Conservation (phyloP, 2,329 filamentous ascomycete genomes). For the Gnomoniopsis smithogilvyi region DNA sequence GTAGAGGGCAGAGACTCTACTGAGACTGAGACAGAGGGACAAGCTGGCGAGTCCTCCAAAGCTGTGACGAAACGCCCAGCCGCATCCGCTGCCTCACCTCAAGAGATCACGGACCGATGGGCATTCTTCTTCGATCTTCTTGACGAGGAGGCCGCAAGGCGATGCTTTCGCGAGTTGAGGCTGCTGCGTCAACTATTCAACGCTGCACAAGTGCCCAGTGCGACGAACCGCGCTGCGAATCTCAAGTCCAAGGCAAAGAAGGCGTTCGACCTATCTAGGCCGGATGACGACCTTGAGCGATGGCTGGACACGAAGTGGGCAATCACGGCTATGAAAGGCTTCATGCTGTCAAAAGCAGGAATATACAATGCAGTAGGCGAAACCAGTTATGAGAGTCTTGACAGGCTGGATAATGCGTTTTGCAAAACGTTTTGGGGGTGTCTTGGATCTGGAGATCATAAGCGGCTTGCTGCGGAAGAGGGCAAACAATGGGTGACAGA, state of each 20-base stretch:
- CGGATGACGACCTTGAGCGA: constrained; percentile 7
- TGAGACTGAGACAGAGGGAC: neutral
- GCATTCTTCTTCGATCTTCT: constrained; percentile 13
- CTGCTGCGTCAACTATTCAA: constrained; percentile 11
- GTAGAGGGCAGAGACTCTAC: neutral
- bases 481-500: constrained; percentile 13
- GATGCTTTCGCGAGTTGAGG: constrained; percentile 12
- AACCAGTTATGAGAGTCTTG: neutral
- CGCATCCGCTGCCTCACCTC: constrained; percentile 3
- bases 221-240: constrained; percentile 1
- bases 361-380: constrained; percentile 1
- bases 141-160: constrained; percentile 9
- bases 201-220: constrained; percentile 1
- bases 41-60: neutral
- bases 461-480: constrained; percentile 6
- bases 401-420: constrained; percentile 12
- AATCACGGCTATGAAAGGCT: constrained; percentile 8
- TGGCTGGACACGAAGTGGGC: constrained; percentile 12
- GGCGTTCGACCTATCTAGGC: constrained; percentile 6
- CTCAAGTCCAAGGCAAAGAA: constrained; percentile 12
- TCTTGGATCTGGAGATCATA: constrained; percentile 6
- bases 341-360: constrained; percentile 11
- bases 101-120: constrained; percentile 12
- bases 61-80: constrained; percentile 2
- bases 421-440: constrained; percentile 12